These are phyloP conservation scores for Vitis cinerea DNA, from an alignment of 164 flowering plant genomes.

Conservation along the genomic window DNA sequence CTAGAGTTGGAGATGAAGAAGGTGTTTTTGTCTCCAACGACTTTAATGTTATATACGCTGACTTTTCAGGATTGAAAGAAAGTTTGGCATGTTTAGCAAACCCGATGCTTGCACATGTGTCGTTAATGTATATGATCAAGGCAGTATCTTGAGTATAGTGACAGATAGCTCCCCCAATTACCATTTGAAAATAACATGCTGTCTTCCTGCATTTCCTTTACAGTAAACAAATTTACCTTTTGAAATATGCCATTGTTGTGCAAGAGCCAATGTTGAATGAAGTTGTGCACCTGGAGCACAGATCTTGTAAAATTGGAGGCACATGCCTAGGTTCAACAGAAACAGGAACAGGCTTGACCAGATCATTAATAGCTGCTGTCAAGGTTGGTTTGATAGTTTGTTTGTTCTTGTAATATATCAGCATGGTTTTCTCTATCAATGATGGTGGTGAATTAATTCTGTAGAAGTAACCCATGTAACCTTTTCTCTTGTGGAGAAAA, in stretches of 20 bases:
- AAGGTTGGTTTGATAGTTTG: constrained; percentile 43
- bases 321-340: constrained; percentile 94
- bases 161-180: constrained; percentile 82
- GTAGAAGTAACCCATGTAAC: too few species aligned
- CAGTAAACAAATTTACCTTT: neutral
- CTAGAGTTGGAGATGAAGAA: neutral
- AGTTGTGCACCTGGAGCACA: constrained; percentile 99
- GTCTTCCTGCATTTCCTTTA: neutral
- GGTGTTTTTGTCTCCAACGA: neutral
- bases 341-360: constrained; percentile 96
- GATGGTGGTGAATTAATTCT: too few species aligned
- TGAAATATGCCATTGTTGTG: constrained; percentile 9
- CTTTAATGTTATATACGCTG: constrained; percentile 6
- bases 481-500: too few species aligned
- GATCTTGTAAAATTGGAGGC: constrained; percentile 94
- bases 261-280: constrained; percentile 97
- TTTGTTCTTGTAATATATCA: too few species aligned
- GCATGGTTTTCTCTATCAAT: too few species aligned
- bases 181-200: neutral
- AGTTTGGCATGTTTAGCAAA: constrained; percentile 86
- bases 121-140: constrained; percentile 80
- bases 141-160: constrained; percentile 86
- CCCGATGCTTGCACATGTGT: constrained; percentile 87
- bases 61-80: constrained; percentile 69
- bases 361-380: constrained; percentile 93